Evolutionary conservation across 2,329 filamentous ascomycete genomes (phyloP), one percentile per base, ranked within the genome.

Genomic region (Cercospora sojina): DNA sequence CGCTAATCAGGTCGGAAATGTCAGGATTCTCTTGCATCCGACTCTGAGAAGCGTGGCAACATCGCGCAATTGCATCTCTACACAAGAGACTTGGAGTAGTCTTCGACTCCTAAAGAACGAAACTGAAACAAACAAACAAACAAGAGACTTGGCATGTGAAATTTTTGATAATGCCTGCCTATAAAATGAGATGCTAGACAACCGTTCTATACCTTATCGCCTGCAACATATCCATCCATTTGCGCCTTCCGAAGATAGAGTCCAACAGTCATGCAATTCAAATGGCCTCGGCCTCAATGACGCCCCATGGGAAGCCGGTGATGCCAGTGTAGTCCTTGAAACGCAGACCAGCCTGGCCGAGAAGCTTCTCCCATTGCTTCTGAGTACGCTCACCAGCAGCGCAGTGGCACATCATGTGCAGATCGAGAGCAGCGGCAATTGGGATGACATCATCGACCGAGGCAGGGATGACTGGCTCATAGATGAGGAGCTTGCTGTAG

Each of bases 321-420:
- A 47, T 47, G 43, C 43, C 43, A 20, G 43, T 47, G 43, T 47
- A 47, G 43, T 47, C 43, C 43, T 47, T 47, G 43, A 47, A 47
- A 4, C 43, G 8, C 43, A 47, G 43, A 23, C 43, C 43, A 23
- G 43, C 43, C 18, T 47, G 43, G 18, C 43, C 43, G 43, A 47
- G 43, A 47, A 47, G 43, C 43, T 47, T 47, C 43, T 47, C 43
- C 43, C 43, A 47, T 23, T 47, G 43, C 43, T 47, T 47, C 43
- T 47, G 43, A 6, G 43, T 47, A 47, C 43, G 43, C 43, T 47
- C 43, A 13, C 43, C 43, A 23, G 43, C 43, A 23, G 43, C 43
- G 43, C 43, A 47, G 43, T 47, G 43, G 7, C 43, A 67, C 77
- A 82, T 78, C 80, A 83, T 81, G 35, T 77, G 72, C 62, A 81